Evolutionary conservation across 2,329 filamentous ascomycete genomes (phyloP).

Genomic region (Hypoxylon sp.): DNA sequence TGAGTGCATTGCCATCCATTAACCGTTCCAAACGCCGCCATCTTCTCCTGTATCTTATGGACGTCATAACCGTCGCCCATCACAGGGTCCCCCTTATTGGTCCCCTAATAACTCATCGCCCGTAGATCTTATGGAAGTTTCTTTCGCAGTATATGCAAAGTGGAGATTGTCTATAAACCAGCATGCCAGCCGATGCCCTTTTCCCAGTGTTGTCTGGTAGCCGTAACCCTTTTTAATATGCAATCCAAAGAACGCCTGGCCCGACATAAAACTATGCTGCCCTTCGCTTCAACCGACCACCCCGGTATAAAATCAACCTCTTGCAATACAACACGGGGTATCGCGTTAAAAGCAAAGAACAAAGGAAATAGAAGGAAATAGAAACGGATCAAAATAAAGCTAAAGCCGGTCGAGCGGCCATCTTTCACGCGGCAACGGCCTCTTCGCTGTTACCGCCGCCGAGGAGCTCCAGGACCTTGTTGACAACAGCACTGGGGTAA

Average conservation of each 20-base stretch:
- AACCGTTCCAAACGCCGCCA: constrained; percentile 22
- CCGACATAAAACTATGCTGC: constrained; percentile 32
- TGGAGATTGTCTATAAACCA: constrained; percentile 65
- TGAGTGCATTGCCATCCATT: constrained; percentile 26
- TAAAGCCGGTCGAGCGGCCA: not conserved
- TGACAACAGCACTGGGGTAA: constrained; percentile 91
- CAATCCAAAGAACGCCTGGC: constrained; percentile 49
- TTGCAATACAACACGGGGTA: constrained; percentile 54
- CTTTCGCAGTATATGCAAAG: constrained; percentile 59
- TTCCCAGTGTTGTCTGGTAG: constrained; percentile 44
- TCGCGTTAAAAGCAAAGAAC: constrained; percentile 53
- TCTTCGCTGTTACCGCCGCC: constrained; percentile 68
- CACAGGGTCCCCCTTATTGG: constrained; percentile 13
- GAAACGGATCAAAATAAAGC: constrained; percentile 17
- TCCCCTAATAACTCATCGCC: constrained; percentile 13
- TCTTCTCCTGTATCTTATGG: constrained; percentile 22
- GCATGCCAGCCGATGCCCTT: constrained; percentile 50
- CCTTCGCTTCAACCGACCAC: constrained; percentile 50
- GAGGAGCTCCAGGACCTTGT: constrained; percentile 93
- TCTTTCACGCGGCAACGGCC: constrained; percentile 47
- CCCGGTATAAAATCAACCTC: constrained; percentile 47
- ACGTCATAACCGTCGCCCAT: constrained; percentile 11
- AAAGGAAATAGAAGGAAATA: constrained; percentile 49
- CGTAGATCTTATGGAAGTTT: constrained; percentile 33
- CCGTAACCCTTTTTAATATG: constrained; percentile 43